Conservation (phyloP, 345 rosid species). For the Salix udensis region DNA sequence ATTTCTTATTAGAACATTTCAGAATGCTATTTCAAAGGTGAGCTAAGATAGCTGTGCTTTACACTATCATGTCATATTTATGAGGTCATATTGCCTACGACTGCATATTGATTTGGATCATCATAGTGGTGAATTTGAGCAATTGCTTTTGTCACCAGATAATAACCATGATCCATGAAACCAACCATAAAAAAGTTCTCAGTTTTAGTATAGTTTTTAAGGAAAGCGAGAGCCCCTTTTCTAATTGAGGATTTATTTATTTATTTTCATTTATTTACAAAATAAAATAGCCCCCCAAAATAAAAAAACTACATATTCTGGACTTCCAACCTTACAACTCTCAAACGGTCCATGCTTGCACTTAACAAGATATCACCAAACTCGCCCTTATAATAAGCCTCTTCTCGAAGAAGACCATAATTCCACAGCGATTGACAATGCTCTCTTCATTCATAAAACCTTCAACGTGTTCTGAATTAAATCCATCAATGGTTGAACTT, state of each 20-base stretch:
- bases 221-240: neutral
- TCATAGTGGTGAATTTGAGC: too few relatives aligned
- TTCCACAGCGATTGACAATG: too few relatives aligned
- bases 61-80: neutral
- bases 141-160: too few relatives aligned
- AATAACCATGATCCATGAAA: neutral
- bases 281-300: too few relatives aligned
- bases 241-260: too few relatives aligned
- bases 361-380: neutral
- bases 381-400: neutral
- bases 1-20: neutral
- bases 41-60: neutral
- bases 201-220: neutral
- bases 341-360: neutral
- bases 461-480: too few relatives aligned
- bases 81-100: neutral
- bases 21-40: neutral
- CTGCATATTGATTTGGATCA: too few relatives aligned
- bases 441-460: too few relatives aligned
- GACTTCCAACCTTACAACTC: too few relatives aligned
- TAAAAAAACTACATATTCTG: too few relatives aligned
- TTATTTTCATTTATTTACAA: too few relatives aligned
- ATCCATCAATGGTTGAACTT: neutral
- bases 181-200: neutral
- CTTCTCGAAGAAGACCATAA: too few relatives aligned